Conservation (phyloP, 768 basidiomycete species). For the Trametes meyenii region DNA sequence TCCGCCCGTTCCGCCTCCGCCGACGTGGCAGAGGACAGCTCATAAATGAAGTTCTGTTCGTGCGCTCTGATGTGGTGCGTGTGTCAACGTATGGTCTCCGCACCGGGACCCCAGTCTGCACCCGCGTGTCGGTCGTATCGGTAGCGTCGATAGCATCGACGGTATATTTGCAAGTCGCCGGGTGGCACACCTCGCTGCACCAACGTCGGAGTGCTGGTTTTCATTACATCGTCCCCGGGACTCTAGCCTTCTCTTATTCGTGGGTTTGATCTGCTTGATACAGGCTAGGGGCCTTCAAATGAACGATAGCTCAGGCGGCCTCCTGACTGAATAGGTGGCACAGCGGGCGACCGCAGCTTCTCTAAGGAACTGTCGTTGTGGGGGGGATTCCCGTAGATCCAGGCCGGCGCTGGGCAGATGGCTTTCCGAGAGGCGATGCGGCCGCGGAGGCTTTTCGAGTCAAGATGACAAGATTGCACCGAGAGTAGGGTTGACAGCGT, state of each 20-base stretch:
- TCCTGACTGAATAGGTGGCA: conserved; percentile 2
- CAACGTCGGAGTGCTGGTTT: too few relatives aligned
- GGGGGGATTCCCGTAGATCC: conserved; percentile 2
- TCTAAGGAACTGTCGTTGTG: background rate
- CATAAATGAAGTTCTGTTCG: conserved; percentile 22
- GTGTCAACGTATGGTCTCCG: conserved; percentile 5
- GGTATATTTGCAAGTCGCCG: background rate
- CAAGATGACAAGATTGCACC: conserved; percentile 3
- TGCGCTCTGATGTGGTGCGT: conserved; percentile 21
- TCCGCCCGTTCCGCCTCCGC: conserved; percentile 4
- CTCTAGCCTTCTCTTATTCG: background rate
- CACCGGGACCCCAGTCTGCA: background rate
- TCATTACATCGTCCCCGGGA: background rate
- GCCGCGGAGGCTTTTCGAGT: background rate
- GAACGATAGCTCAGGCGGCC: background rate
- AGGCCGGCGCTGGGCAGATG: background rate
- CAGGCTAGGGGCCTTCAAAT: background rate
- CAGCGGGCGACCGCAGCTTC: background rate
- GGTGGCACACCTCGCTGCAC: conserved; percentile 4
- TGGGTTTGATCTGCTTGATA: conserved; percentile 6
- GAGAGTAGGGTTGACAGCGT: background rate
- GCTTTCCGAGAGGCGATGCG: background rate
- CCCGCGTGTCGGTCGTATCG: conserved; percentile 7
- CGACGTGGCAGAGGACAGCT: background rate
- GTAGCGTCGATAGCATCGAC: background rate